phyloP scores from a whole-genome alignment of 2,329 filamentous ascomycete genomes.

The Arthrinium puccinioides region DNA sequence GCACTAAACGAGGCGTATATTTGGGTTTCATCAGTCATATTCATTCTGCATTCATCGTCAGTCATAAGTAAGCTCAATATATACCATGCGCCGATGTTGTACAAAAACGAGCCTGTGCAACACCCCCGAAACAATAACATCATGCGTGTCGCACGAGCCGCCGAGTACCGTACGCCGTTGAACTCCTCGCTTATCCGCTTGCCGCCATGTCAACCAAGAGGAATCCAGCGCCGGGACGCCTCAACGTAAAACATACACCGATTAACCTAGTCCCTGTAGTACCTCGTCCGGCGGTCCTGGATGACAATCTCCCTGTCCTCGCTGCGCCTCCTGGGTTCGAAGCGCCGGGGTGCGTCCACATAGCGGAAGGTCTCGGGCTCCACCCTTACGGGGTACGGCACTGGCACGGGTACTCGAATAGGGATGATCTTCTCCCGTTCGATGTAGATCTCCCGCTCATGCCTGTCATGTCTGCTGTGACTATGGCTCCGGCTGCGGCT shows the following conservation, averaged over 20 bases:
- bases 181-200: conserved; percentile 1
- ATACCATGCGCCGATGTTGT: too few relatives aligned
- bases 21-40: too few relatives aligned
- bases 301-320: conserved; percentile 22
- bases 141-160: too few relatives aligned
- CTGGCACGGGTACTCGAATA: conserved; percentile 30
- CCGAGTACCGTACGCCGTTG: too few relatives aligned
- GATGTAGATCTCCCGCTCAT: conserved; percentile 41
- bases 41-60: too few relatives aligned
- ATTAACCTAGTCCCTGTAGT: too few relatives aligned
- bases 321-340: conserved; percentile 25
- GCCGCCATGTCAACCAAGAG: not conserved
- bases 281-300: conserved; percentile 21
- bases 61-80: too few relatives aligned
- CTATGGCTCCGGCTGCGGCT: conserved; percentile 18
- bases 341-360: conserved; percentile 39
- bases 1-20: too few relatives aligned
- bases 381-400: conserved; percentile 34
- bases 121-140: too few relatives aligned
- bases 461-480: conserved; percentile 13
- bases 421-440: conserved; percentile 44
- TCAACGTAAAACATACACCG: not conserved
- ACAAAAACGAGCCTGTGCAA: too few relatives aligned
- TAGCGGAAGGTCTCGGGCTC: conserved; percentile 45
- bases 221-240: not conserved